Conservation (phyloP, 2,329 filamentous ascomycete species). For the Nannizziopsis arthrosporioides region DNA sequence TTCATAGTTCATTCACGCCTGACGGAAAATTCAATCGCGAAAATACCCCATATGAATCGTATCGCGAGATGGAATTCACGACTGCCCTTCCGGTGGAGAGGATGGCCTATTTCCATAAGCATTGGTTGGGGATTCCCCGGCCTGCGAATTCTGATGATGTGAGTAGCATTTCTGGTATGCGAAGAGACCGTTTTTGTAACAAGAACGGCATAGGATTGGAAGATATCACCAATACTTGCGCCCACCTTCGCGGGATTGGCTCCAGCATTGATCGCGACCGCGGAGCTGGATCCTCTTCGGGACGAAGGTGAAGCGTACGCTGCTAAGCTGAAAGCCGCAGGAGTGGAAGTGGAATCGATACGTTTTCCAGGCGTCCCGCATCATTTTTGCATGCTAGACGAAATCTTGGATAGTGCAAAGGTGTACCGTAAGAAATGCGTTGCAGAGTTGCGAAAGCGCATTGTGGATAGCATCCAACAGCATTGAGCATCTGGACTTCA, state of each 20-base stretch:
- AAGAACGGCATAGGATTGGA: constrained; percentile 27
- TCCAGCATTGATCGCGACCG: constrained; percentile 30
- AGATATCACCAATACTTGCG: constrained; percentile 32
- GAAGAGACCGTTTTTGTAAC: constrained; percentile 11
- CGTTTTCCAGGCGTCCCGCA: constrained; percentile 28
- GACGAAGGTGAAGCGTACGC: constrained; percentile 34
- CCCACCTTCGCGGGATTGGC: constrained; percentile 27
- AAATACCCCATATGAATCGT: constrained; percentile 30
- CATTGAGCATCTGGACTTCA: too few species aligned
- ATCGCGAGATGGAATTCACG: constrained; percentile 30
- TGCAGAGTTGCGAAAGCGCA: constrained; percentile 19
- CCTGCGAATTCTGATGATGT: constrained; percentile 27
- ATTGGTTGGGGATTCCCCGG: constrained; percentile 30
- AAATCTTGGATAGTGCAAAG: constrained; percentile 23
- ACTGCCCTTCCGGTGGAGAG: constrained; percentile 26
- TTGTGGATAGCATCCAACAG: background rate
- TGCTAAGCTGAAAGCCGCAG: constrained; percentile 27
- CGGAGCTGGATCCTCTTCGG: constrained; percentile 33
- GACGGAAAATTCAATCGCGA: constrained; percentile 26
- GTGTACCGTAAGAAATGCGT: constrained; percentile 23
- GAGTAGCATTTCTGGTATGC: constrained; percentile 12
- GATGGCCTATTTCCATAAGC: constrained; percentile 32
- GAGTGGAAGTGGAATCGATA: constrained; percentile 24
- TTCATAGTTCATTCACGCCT: constrained; percentile 28
- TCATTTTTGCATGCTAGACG: constrained; percentile 23